Percentiles rank a stretch among this genome's conserved stretches.
phyloP scores from a whole-genome alignment of 139 green algal species.

The Marvania coccoides region DNA sequence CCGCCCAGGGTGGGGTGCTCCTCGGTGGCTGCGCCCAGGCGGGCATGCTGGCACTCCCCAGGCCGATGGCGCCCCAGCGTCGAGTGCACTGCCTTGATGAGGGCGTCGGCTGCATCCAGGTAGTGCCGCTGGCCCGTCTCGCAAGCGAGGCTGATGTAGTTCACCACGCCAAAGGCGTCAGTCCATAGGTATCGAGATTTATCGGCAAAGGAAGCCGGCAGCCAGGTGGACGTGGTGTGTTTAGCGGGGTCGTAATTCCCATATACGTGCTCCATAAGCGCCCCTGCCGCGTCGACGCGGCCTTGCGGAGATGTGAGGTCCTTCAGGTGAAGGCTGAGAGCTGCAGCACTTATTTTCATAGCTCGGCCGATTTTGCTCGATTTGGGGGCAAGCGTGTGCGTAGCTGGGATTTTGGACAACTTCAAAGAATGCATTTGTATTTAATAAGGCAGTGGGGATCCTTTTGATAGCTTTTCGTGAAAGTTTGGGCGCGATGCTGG shows the following conservation, averaged over 20 bases:
- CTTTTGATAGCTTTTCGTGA: no score
- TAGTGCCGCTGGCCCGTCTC: constrained; percentile 17
- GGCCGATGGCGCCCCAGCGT: constrained; percentile 21
- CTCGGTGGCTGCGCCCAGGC: constrained; percentile 18
- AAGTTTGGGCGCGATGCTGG: no score
- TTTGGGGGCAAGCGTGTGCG: background rate
- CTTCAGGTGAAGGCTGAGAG: background rate
- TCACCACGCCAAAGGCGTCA: constrained; percentile 47
- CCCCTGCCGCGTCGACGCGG: background rate
- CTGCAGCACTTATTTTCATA: background rate
- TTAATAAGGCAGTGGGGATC: background rate
- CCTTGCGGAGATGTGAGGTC: background rate
- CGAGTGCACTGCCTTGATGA: constrained; percentile 32
- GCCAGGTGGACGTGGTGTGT: background rate
- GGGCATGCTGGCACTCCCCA: background rate
- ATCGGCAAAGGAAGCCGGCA: background rate
- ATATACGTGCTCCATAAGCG: background rate
- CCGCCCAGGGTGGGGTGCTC: constrained; percentile 30
- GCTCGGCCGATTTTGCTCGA: background rate
- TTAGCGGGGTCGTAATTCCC: background rate
- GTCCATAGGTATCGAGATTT: constrained; percentile 31
- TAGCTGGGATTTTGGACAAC: background rate
- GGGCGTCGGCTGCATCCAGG: constrained; percentile 10
- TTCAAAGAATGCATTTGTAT: background rate
- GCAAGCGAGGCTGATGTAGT: constrained; percentile 28